Evolutionary conservation across 768 basidiomycete species (phyloP), one percentile per base, ranked within the genome.

Genomic region (Cytidiella melzeri): DNA sequence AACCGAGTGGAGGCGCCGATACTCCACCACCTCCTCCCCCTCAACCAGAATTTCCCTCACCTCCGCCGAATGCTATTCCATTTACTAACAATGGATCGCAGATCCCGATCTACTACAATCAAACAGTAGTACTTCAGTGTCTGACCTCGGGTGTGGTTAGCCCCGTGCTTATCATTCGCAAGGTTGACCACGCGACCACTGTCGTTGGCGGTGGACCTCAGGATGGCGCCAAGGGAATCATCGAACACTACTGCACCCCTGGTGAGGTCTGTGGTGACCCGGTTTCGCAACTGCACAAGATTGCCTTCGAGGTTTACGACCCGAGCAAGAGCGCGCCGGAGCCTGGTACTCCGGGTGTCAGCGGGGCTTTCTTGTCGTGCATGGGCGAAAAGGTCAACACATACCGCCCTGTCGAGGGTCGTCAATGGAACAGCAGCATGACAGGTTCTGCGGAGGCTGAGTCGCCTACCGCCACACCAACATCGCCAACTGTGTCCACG

Each of bases 21-120:
- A 75, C 82, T 26, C 82, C 87, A 5, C 83, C 86, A 3, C 86
- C 87, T 0, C 87, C 88, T 13, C 86, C 89, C 3, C 87, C 83
- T 1, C 87, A 91, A 47, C 81, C 85, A 0, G 92, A 92, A 55
- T 97, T 92, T 65, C 95, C 95, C 5, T 86, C 87, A 0, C 89
- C 90, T 26, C 92, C 94, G 21, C 87, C 91, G 11, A 92, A 93
- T 55, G 92, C 90, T 4, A 91, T 95, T 43, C 73, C 87, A 4
- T 88, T 89, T 67, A 83, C 83, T 37, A 84, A 83, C 64, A 87
- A 87, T 56, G 85, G 87, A 1, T 83, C 84, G 3, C 87, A 87
- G 60, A 92, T 91, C 41, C 86, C 92, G 15, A 84, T 98, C 50
- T 92, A 93, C 67, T 98, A 97, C 75, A 98, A 98, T 62, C 89